Evolutionary conservation across 2,329 filamentous ascomycete genomes (phyloP).

Genomic region (Trichophyton rubrum): DNA sequence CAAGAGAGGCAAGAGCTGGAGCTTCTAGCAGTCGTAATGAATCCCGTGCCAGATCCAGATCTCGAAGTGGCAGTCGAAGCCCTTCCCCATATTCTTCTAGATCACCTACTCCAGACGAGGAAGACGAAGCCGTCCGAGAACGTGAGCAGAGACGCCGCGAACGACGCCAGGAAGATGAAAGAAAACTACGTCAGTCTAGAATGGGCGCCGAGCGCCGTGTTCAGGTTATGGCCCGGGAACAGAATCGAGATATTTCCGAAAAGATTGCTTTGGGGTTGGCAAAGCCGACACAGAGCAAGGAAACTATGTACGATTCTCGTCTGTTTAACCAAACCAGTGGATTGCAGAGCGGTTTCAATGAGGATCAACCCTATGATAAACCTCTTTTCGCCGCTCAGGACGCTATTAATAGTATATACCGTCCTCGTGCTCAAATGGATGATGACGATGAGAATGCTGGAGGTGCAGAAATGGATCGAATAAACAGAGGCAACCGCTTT

Average conservation of each 20-base stretch:
- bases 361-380: slow-evolving; percentile 96
- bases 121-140: slow-evolving; percentile 60
- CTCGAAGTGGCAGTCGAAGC: slow-evolving; percentile 37
- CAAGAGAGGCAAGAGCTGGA: slow-evolving; percentile 62
- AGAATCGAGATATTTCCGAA: slow-evolving; percentile 92
- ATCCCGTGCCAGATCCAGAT: slow-evolving; percentile 30
- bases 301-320: slow-evolving; percentile 93
- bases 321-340: slow-evolving; percentile 90
- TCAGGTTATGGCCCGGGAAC: slow-evolving; percentile 86
- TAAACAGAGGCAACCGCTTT: slow-evolving; percentile 74
- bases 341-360: slow-evolving; percentile 86
- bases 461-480: slow-evolving; percentile 72
- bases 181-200: slow-evolving; percentile 79
- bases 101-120: slow-evolving; percentile 41
- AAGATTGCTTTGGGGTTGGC: slow-evolving; percentile 90
- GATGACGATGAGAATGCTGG: slow-evolving; percentile 68
- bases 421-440: slow-evolving; percentile 58
- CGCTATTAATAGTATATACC: slow-evolving; percentile 86
- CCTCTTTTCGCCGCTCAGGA: slow-evolving; percentile 93
- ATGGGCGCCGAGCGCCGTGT: slow-evolving; percentile 91
- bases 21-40: slow-evolving; percentile 40
- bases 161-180: slow-evolving; percentile 66
- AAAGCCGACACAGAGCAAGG: slow-evolving; percentile 81
- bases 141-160: slow-evolving; percentile 68
- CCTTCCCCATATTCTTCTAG: slow-evolving; percentile 30